phyloP scores from a whole-genome alignment of 2,329 filamentous ascomycete species.

The Ceratocystis destructans region DNA sequence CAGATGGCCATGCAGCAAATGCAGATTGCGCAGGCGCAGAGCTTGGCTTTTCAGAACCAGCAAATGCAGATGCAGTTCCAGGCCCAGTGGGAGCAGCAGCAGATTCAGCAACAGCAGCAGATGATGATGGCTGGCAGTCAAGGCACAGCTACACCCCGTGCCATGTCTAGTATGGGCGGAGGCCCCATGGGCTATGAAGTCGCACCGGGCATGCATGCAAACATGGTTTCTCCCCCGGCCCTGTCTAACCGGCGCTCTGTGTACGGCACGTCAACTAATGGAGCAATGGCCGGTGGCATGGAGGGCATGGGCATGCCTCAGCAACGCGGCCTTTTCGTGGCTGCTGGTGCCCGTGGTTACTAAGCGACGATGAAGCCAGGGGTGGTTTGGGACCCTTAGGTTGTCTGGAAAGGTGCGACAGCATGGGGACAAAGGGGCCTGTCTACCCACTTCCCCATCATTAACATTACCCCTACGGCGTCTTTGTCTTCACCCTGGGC shows the following conservation, averaged over 20 bases:
- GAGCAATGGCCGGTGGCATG: background rate
- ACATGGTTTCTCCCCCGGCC: background rate
- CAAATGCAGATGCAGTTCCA: constrained; percentile 26
- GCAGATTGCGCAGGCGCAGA: constrained; percentile 21
- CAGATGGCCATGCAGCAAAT: constrained; percentile 24
- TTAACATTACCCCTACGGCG: background rate
- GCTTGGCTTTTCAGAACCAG: constrained; percentile 25
- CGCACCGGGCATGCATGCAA: background rate
- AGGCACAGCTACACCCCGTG: background rate
- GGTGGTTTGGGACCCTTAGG: background rate
- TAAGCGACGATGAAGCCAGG: background rate
- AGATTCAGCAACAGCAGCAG: constrained; percentile 21
- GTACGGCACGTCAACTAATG: constrained; percentile 1
- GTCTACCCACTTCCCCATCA: background rate
- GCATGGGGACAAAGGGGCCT: background rate
- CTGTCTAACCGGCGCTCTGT: background rate
- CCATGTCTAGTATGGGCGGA: background rate
- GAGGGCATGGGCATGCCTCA: background rate
- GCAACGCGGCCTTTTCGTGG: background rate
- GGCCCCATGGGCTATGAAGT: background rate
- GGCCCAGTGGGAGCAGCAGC: constrained; percentile 24
- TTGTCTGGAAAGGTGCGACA: background rate
- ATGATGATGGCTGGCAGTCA: constrained; percentile 18
- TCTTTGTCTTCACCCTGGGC: background rate
- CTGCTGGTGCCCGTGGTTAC: background rate